Percentiles rank a stretch among this genome's conserved stretches.
phyloP scores from a whole-genome alignment of 2,329 filamentous ascomycete genomes.

The Scolecobasidium constrictum region DNA sequence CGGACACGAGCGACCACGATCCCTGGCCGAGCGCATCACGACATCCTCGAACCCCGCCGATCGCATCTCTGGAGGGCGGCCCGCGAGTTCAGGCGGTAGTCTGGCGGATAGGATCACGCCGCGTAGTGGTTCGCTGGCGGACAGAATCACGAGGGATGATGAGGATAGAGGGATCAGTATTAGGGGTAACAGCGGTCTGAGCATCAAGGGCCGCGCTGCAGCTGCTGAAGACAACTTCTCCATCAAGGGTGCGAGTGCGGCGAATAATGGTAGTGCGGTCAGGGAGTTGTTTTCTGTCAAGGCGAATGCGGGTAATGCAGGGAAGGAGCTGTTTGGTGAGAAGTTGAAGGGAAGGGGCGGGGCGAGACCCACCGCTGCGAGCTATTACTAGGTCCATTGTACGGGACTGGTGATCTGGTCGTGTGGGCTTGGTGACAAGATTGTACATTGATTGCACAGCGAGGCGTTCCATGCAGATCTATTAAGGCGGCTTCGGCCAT shows the following conservation, averaged over 20 bases:
- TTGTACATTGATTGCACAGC: no score
- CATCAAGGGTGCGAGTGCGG: not conserved
- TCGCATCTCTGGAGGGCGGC: slow-evolving; percentile 2
- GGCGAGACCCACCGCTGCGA: slow-evolving; percentile 18
- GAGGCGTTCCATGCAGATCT: no score
- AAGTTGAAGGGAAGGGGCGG: slow-evolving; percentile 20
- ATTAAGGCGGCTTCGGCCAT: no score
- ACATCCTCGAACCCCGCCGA: not conserved
- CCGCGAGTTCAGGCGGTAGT: not conserved
- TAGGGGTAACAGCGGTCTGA: slow-evolving; percentile 14
- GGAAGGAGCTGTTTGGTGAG: slow-evolving; percentile 22
- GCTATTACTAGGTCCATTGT: slow-evolving; percentile 16
- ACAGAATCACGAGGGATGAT: slow-evolving; percentile 11
- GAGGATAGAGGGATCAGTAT: slow-evolving; percentile 4
- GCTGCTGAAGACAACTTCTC: slow-evolving; percentile 4
- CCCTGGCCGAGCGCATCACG: slow-evolving; percentile 1
- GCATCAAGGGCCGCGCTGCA: slow-evolving; percentile 22
- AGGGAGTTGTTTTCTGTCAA: slow-evolving; percentile 24
- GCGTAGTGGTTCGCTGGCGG: slow-evolving; percentile 7
- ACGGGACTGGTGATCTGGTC: no score
- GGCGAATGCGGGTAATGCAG: slow-evolving; percentile 13
- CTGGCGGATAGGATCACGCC: not conserved
- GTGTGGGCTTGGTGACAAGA: no score
- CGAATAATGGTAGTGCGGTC: not conserved
- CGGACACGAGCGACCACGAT: slow-evolving; percentile 15